Evolutionary conservation across 129 eudicot genomes (phyloP).

Genomic region (Gnaphalium uliginosum): DNA sequence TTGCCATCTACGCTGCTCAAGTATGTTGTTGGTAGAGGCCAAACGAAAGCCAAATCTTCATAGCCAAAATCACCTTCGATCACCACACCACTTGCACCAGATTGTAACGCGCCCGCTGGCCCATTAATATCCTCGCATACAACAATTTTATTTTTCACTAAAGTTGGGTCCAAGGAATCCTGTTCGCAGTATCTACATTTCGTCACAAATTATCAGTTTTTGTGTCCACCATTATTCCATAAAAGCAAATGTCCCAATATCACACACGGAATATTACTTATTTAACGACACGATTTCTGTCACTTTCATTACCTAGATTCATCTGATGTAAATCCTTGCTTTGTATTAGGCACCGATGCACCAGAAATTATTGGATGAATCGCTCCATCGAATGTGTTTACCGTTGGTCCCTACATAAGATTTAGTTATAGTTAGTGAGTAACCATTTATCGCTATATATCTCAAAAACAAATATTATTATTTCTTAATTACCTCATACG

Average conservation of each 20-base stretch:
- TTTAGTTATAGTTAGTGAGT: not conserved
- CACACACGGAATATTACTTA: not conserved
- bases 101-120: slow-evolving; percentile 7
- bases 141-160: slow-evolving; percentile 35
- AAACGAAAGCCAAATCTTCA: slow-evolving; percentile 32
- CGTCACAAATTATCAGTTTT: not conserved
- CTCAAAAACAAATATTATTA: not conserved
- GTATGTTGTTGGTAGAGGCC: slow-evolving; percentile 37
- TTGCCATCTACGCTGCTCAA: slow-evolving; percentile 36
- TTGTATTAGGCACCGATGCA: slow-evolving; percentile 43
- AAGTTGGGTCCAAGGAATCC: slow-evolving; percentile 31
- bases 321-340: slow-evolving; percentile 27
- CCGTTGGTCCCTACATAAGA: slow-evolving; percentile 33
- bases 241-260: not conserved
- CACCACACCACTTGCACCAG: slow-evolving; percentile 40
- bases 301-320: slow-evolving; percentile 39
- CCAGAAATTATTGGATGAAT: slow-evolving; percentile 38
- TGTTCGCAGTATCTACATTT: slow-evolving; percentile 33
- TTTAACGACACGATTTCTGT: not conserved
- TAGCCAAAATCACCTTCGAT: slow-evolving; percentile 31
- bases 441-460: not conserved
- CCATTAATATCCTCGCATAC: slow-evolving; percentile 28
- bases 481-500: slow-evolving; percentile 34
- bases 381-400: slow-evolving; percentile 44
- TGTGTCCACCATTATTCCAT: not conserved